Percentiles rank a stretch among this genome's conserved stretches.
Conservation (phyloP, 2,329 filamentous ascomycete species). For the Knoxdaviesia proteae region DNA sequence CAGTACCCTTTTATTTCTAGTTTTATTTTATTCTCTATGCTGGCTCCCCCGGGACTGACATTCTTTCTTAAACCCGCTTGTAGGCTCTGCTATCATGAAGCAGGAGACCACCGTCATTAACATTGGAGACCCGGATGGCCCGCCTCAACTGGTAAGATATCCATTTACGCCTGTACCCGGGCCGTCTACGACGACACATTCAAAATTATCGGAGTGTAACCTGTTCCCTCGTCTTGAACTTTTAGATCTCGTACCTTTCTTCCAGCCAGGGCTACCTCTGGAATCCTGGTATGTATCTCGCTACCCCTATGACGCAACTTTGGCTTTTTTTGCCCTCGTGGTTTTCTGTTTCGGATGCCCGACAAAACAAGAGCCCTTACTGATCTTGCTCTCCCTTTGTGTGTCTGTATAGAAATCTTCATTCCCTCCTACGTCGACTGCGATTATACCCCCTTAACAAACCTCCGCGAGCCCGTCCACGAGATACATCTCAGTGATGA, state of each 20-base stretch:
- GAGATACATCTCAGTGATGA: constrained; percentile 63
- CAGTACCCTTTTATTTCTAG: background rate
- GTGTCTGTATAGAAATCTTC: constrained; percentile 44
- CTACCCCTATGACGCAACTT: background rate
- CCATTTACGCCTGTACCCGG: background rate
- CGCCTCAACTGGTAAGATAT: constrained; percentile 43
- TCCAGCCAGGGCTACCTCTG: constrained; percentile 64
- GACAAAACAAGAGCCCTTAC: too few relatives aligned
- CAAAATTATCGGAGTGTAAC: too few relatives aligned
- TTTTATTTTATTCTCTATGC: background rate
- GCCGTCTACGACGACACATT: too few relatives aligned
- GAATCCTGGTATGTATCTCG: constrained; percentile 44
- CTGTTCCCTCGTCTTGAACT: background rate
- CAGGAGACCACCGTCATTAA: constrained; percentile 66
- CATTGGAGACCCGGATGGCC: constrained; percentile 53
- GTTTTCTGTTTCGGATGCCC: too few relatives aligned
- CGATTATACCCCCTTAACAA: constrained; percentile 55
- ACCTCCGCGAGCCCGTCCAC: constrained; percentile 54
- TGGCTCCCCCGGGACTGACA: background rate
- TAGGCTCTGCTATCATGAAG: constrained; percentile 51
- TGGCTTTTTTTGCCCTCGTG: too few relatives aligned
- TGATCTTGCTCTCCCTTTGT: background rate
- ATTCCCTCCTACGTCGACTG: constrained; percentile 57
- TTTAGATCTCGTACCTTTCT: constrained; percentile 58
- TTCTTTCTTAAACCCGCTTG: constrained; percentile 10